Base-by-base conservation (phyloP, 306 rosid genomes). In the Vachellia collinsii region DNA sequence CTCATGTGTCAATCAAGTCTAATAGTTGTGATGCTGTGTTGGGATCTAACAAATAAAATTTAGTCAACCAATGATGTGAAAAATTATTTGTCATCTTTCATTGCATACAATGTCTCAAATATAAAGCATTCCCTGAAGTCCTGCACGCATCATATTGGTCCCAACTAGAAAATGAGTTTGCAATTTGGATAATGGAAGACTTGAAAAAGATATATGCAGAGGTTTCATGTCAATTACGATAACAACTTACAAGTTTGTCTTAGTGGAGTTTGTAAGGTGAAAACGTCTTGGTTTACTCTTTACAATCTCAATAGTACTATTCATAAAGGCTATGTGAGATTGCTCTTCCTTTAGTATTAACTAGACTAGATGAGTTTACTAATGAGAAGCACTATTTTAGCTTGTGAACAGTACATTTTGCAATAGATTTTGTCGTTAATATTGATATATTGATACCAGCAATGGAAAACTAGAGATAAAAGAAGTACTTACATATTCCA, bases 401-500 rank as follows among this genome's bases (percentile, higher is more conserved):
- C 7, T 50, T 50, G 7, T 50, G 19, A 14, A 16, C 0, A 16
- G 8, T 16, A 14, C n/a, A 8, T 14, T 50, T 16, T 50, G 56
- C 56, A 50, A 50, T 50, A 50, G 56, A 16, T 50, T 50, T 50
- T 16, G 0, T 50, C 4, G 56, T 16, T 50, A 4, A 50, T 50
- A 19, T 53, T 53, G 23, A 53, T 53, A 53, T 53, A 6, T 53
- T 2, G 41, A 36, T 16, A 11, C 43, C 20, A 34, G n/a, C 5
- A 39, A 6, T 36, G 44, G 3, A 11, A 64, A 19, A 64, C 70
- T 13, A 36, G 19, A 22, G 36, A 16, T 63, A 73, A 70, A 36
- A 83, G 48, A 34, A 29, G 36, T 72, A 82, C 97, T 87, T 89
- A 94, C 98, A 29, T 29, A 29, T 29, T 29, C 34, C 34, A 29